Conservation (phyloP, 176 grass and related monocot species). For the Bolboschoenus planiculmis region DNA sequence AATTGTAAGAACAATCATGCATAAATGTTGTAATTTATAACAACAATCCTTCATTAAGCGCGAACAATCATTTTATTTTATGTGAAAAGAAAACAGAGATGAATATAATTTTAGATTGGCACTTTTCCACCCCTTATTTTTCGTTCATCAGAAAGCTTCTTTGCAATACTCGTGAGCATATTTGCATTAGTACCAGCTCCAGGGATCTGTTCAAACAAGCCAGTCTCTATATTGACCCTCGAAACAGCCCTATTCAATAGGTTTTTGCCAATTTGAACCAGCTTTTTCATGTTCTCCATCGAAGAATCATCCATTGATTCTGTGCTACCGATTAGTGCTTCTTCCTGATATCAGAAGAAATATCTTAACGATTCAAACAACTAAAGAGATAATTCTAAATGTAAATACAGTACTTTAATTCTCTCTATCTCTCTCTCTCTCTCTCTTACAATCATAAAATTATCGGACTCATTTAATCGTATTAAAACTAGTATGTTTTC, state of each 20-base stretch:
- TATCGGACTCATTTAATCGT: no score
- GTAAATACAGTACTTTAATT: no score
- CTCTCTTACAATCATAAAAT: no score
- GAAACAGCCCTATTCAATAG: conserved; percentile 40
- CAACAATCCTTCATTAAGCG: no score
- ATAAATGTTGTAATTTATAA: no score
- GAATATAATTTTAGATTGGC: neutral
- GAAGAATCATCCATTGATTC: conserved; percentile 48
- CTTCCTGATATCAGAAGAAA: conserved; percentile 25
- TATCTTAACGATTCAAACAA: neutral
- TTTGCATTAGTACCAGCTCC: conserved; percentile 36
- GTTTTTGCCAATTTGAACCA: conserved; percentile 27
- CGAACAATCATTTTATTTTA: no score
- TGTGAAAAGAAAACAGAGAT: no score
- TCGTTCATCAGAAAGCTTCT: conserved; percentile 40
- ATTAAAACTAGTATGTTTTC: no score
- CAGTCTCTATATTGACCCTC: conserved; percentile 55
- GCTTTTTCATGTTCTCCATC: conserved; percentile 40
- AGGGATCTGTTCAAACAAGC: neutral
- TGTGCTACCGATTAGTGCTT: conserved; percentile 17
- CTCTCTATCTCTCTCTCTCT: no score
- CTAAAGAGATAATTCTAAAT: no score
- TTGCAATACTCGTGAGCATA: conserved; percentile 29
- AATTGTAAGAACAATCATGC: no score
- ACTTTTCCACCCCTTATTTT: conserved; percentile 1